Base-by-base conservation (phyloP, 176 grass and related monocot species). In the Zea luxurians region DNA sequence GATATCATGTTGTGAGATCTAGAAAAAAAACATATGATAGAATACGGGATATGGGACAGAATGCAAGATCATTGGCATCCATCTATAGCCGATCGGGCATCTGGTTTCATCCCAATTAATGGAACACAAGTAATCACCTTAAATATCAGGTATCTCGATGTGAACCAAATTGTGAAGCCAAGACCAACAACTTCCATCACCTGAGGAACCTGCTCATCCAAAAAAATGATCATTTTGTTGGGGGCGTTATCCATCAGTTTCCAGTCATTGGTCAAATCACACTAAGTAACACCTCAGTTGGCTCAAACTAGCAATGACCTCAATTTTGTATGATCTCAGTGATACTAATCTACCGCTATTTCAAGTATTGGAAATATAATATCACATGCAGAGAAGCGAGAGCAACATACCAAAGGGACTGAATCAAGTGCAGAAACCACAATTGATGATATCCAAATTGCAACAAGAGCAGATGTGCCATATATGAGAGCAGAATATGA, bases 111-210 rank as follows among this genome's bases (percentile, higher is more conserved):
- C 27, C 27, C 27, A 27, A 27, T 27, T 27, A 65, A 76, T 6
- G 38, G 48, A 13, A 40, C n/a, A 67, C 3, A 42, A 68, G 2
- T 10, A 27, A 77, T 79, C 50, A 91, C 96, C 96, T 99, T 95
- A 71, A 95, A 93, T 64, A 99, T 87, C 13, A 99, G 71, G 83
- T 95, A 93, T 60, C 96, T 81, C 3, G 86, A 87, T 49, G 82
- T 87, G 81, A 99, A 99, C 96, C 96, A 99, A 68, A 92, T 37
- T 3, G 92, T 95, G 83, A 92, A 99, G 60, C 86, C 86, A 46
- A 99, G 92, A 52, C 96, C 96, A 15, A 95, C 79, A 44, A 95
- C 87, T 93, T 95, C 90, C 88, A 99, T 88, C 68, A 95, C 81
- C 73, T 95, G 87, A 54, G 92, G 96, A 85, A 95, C 80, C 92